Percentiles rank a stretch among this genome's conserved stretches.
phyloP scores from a whole-genome alignment of 805 yeast genomes.

The Priceomyces castillae region DNA sequence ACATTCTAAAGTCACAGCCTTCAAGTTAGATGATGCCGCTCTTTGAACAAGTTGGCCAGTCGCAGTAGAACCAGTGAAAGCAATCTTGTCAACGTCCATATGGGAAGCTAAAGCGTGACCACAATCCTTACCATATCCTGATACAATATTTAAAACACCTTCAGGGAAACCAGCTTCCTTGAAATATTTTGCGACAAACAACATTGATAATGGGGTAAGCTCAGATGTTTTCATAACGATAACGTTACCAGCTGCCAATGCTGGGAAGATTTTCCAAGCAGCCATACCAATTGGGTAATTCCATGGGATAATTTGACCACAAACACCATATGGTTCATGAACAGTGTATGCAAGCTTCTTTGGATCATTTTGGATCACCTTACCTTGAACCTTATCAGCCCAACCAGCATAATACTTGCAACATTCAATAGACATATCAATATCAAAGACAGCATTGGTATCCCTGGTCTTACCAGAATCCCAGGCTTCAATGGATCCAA shows the following conservation, averaged over 20 bases:
- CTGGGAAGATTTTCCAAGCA: slow-evolving; percentile 81
- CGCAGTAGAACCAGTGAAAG: slow-evolving; percentile 64
- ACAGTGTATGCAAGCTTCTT: slow-evolving; percentile 62
- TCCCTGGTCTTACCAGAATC: slow-evolving; percentile 48
- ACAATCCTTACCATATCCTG: slow-evolving; percentile 67
- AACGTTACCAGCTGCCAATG: slow-evolving; percentile 75
- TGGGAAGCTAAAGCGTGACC: slow-evolving; percentile 69
- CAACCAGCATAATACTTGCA: slow-evolving; percentile 59
- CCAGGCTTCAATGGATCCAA: slow-evolving; percentile 44
- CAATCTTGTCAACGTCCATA: slow-evolving; percentile 53
- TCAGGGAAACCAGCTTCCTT: slow-evolving; percentile 72
- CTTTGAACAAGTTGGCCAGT: slow-evolving; percentile 67
- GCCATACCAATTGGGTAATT: slow-evolving; percentile 58
- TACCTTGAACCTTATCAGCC: slow-evolving; percentile 58
- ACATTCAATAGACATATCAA: slow-evolving; percentile 44
- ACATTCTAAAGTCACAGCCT: slow-evolving; percentile 65
- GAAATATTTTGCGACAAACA: slow-evolving; percentile 56
- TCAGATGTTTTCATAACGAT: slow-evolving; percentile 74
- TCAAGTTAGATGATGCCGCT: slow-evolving; percentile 58
- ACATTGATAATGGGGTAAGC: slow-evolving; percentile 68
- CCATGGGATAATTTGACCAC: slow-evolving; percentile 49
- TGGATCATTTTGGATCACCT: slow-evolving; percentile 42
- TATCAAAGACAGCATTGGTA: slow-evolving; percentile 48
- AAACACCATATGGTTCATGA: slow-evolving; percentile 52
- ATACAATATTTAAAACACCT: slow-evolving; percentile 69